A percentile compares a stretch with the other conserved stretches of the same genome.
Evolutionary conservation across 805 yeast species (phyloP).

Genomic region (Yarrowia divulgata): DNA sequence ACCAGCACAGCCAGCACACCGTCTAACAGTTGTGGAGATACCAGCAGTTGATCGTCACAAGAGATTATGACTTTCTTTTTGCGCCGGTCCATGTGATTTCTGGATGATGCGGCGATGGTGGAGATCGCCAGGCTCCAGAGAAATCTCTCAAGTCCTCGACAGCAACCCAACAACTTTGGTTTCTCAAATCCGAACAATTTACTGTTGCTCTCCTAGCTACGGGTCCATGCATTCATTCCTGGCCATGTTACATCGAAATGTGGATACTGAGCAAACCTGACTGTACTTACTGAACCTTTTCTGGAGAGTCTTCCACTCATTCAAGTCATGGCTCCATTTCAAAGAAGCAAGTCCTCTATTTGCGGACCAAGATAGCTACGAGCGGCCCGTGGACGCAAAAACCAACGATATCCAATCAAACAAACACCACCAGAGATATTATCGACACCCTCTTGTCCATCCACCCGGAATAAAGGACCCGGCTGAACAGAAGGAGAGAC

Average conservation of each 20-base stretch:
- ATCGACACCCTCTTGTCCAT: no score
- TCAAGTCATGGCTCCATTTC: no score
- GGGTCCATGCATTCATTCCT: not conserved
- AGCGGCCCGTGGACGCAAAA: not conserved
- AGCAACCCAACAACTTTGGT: no score
- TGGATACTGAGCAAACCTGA: conserved; percentile 5
- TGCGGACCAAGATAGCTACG: no score
- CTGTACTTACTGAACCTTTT: not conserved
- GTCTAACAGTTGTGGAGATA: not conserved
- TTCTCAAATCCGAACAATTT: no score
- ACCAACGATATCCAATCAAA: not conserved
- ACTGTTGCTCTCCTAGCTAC: not conserved
- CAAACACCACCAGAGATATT: no score
- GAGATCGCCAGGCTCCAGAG: not conserved
- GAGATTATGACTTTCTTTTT: conserved; percentile 22
- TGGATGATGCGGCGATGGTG: no score
- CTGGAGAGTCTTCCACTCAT: not conserved
- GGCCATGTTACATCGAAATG: conserved; percentile 2
- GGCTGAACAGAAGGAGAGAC: conserved; percentile 12
- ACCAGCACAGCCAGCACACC: not conserved
- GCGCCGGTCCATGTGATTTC: not conserved
- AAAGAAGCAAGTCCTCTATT: no score
- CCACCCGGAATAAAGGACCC: not conserved
- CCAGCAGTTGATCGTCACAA: not conserved
- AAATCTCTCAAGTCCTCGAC: not conserved